Base-by-base conservation (phyloP, 2,329 filamentous ascomycete species). In the Ustulina deusta region DNA sequence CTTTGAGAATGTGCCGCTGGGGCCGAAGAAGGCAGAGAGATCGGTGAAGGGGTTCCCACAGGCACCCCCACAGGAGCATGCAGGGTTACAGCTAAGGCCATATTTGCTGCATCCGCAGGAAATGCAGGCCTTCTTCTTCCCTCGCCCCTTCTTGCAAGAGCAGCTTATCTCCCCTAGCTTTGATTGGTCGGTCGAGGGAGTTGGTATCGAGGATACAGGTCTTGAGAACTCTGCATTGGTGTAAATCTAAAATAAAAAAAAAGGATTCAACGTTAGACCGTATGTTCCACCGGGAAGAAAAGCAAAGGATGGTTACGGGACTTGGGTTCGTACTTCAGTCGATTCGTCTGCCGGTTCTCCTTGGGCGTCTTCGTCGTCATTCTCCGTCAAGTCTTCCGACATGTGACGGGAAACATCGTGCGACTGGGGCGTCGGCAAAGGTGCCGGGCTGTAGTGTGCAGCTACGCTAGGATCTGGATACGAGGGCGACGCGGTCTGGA, bases 41-140 rank as follows among this genome's bases (percentile, higher is more conserved):
- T 79, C 76, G 9, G 75, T 70, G 56, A 79, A 79, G 25, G 77
- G 75, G 62, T 79, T 79, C 3, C 75, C 77, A 58, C 77, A 79
- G 10, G 74, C 73, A 11, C 70, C 71, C 1, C 74, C 73, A 61
- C 77, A 79, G 25, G 74, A 72, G 65, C 77, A 79, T 20, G 71
- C 61, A 49, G 74, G 48, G 25, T 69, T 74, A 51, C 77, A 79
- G 51, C 69, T 69, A 9, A 75, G 66, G 10, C 77, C 77, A 32
- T 78, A 76, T 69, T 75, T 77, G 63, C 74, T 78, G 49, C 77
- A 79, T 56, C 69, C 75, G 27, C 77, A 79, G n/a, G 74, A 74
- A 20, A 73, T 68, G 54, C 77, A 79, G 25, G 74, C 72, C 60
- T 77, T 78, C 71, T 78, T 79, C 66, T 78, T 77, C 2, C 77